phyloP scores from a whole-genome alignment of 805 yeast species.

The Wickerhamiella siamensis region DNA sequence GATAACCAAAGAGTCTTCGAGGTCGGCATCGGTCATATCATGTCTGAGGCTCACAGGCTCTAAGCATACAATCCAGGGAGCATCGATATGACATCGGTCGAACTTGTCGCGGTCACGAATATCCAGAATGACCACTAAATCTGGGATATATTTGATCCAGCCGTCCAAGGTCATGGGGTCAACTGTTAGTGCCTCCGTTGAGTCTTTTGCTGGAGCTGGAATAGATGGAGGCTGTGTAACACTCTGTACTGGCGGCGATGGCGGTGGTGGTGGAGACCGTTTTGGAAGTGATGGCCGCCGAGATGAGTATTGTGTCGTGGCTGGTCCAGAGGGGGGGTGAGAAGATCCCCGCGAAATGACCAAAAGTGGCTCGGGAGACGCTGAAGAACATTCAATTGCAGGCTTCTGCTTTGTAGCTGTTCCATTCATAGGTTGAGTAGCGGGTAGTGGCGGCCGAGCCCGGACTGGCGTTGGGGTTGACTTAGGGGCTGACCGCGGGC shows the following conservation, averaged over 20 bases:
- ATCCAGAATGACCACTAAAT: constrained; percentile 48
- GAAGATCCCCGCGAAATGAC: background rate
- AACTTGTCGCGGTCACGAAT: constrained; percentile 48
- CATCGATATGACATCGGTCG: constrained; percentile 46
- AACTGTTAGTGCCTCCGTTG: background rate
- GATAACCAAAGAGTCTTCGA: constrained; percentile 46
- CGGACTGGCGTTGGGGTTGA: background rate
- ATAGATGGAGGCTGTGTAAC: background rate
- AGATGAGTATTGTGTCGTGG: too few species aligned
- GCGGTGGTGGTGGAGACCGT: background rate
- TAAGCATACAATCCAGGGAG: constrained; percentile 48
- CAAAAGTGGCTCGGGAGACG: background rate
- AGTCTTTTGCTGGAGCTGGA: background rate
- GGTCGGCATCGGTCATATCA: constrained; percentile 43
- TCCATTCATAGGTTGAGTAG: background rate
- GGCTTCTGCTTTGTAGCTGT: background rate
- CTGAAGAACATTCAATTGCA: background rate
- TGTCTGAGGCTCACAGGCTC: constrained; percentile 52
- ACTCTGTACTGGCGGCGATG: background rate
- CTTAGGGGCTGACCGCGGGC: background rate
- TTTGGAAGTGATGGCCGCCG: background rate
- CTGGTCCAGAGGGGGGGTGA: background rate
- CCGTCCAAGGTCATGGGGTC: background rate
- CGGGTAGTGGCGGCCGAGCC: background rate
- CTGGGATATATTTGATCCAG: background rate